Conservation (phyloP, 768 basidiomycete genomes). For the Mycena rosella region DNA sequence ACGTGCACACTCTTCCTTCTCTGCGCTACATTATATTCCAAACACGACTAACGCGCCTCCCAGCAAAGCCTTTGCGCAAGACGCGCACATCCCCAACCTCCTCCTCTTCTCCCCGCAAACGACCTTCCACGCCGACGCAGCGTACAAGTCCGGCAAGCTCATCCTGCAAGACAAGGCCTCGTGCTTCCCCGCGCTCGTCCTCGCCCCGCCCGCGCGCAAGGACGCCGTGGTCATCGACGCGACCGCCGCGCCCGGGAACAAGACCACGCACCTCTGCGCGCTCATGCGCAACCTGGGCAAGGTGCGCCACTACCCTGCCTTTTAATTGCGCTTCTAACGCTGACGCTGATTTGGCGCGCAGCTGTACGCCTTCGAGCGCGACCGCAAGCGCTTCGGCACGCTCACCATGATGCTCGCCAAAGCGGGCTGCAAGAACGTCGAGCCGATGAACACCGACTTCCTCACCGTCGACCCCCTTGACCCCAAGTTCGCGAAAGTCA, state of each 20-base stretch:
- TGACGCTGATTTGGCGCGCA: constrained; percentile 42
- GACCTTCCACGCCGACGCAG: constrained; percentile 76
- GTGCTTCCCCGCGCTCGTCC: constrained; percentile 92
- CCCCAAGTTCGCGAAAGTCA: constrained; percentile 70
- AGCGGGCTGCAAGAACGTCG: constrained; percentile 86
- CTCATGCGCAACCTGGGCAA: constrained; percentile 87
- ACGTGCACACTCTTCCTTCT: constrained; percentile 55
- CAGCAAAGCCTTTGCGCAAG: constrained; percentile 76
- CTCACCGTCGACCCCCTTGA: constrained; percentile 80
- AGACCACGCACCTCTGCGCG: constrained; percentile 94
- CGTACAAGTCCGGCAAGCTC: constrained; percentile 83
- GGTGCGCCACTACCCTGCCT: constrained; percentile 55
- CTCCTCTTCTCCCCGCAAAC: constrained; percentile 79
- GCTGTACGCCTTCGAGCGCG: constrained; percentile 92
- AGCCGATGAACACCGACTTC: constrained; percentile 85
- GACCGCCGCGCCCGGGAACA: constrained; percentile 97
- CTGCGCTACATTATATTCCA: constrained; percentile 16
- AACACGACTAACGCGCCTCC: constrained; percentile 15
- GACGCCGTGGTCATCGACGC: constrained; percentile 85
- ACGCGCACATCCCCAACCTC: constrained; percentile 86
- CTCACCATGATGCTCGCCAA: constrained; percentile 88
- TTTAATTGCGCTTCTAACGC: background rate
- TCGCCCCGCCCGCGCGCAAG: constrained; percentile 75
- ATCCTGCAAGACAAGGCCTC: constrained; percentile 99
- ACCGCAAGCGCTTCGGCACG: constrained; percentile 84